A percentile compares a stretch with the other conserved stretches of the same genome.
Conservation (phyloP, 1,139 yeast genomes). For the Diutina neorugosa region DNA sequence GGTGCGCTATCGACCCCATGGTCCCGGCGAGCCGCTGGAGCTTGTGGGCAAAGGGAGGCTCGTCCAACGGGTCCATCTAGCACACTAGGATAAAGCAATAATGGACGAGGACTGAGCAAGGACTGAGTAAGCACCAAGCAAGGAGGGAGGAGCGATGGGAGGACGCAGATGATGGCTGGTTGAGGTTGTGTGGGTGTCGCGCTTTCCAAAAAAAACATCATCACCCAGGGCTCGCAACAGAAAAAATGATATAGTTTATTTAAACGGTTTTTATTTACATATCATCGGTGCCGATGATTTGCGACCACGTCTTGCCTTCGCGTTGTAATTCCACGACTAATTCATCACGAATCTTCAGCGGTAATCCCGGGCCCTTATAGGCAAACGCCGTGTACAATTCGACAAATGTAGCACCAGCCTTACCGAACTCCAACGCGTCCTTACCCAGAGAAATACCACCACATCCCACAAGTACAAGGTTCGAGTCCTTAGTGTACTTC, state of each 20-base stretch:
- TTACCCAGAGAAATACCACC: slow-evolving; percentile 83
- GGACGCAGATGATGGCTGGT: neutral
- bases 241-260: too few species aligned
- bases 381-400: slow-evolving; percentile 87
- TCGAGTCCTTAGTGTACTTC: slow-evolving; percentile 60
- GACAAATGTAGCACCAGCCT: slow-evolving; percentile 85
- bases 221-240: neutral
- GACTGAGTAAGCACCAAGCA: too few species aligned
- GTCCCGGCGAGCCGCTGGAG: slow-evolving; percentile 39
- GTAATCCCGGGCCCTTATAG: slow-evolving; percentile 84
- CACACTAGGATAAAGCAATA: too few species aligned
- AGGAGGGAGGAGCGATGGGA: too few species aligned
- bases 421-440: slow-evolving; percentile 85
- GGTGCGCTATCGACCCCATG: slow-evolving; percentile 37
- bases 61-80: neutral
- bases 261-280: slow-evolving; percentile 11
- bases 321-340: slow-evolving; percentile 50
- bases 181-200: neutral
- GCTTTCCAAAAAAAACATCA: neutral
- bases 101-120: too few species aligned
- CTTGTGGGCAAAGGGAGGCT: slow-evolving; percentile 11
- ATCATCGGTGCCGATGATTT: slow-evolving; percentile 52
- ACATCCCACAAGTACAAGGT: slow-evolving; percentile 75
- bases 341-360: slow-evolving; percentile 68
- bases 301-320: slow-evolving; percentile 77